Evolutionary conservation across 1,139 yeast species (phyloP), one percentile per base, ranked within the genome.

Genomic region (Entelexis sorbosivorans): DNA sequence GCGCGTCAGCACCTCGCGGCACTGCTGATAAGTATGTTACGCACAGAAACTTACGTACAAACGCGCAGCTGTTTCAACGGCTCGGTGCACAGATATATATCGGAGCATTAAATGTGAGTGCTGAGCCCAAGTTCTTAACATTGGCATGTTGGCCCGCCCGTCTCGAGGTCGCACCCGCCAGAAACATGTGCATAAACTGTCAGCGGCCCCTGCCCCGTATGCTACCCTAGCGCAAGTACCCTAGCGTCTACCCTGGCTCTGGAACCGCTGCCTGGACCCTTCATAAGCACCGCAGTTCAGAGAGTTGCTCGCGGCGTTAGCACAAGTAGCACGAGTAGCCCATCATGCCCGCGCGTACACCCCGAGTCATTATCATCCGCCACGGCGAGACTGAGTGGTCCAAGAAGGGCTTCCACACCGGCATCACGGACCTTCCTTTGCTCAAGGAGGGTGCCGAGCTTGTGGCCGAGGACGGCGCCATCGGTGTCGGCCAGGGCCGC

Each of bases 341-440:
- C 11, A 2, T 19, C 19, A 52, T 52, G 53, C 36, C 36, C 14
- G 36, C 36, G 8, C 53, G 57, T 13, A 56, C 58, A 9, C 95
- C 95, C 19, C 74, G 95, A 68, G 79, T 86, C 39, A 77, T 86
- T 34, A 79, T 86, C 60, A 78, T 85, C 49, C 89, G 96, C 61
- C 89, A 82, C 61, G 87, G 77, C 35, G 96, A 89, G 69, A 89
- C 97, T 2, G 95, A 80, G 67, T 89, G 97, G 97, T 88, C 96
- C 35, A 79, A 82, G 63, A 76, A 88, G 5, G 97, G 97, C 32
- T 95, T 86, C 66, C 82, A 86, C 68, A 89, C 97, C 7, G 86
- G 96, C 2, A 61, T 73, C 48, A 89, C 97, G 1, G 96, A 89
- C 60, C 66, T 89, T 35, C 78, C 80, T 11, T 74, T 89, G 64